phyloP scores from a whole-genome alignment of 2,329 filamentous ascomycete species.

The Amauroascus niger region DNA sequence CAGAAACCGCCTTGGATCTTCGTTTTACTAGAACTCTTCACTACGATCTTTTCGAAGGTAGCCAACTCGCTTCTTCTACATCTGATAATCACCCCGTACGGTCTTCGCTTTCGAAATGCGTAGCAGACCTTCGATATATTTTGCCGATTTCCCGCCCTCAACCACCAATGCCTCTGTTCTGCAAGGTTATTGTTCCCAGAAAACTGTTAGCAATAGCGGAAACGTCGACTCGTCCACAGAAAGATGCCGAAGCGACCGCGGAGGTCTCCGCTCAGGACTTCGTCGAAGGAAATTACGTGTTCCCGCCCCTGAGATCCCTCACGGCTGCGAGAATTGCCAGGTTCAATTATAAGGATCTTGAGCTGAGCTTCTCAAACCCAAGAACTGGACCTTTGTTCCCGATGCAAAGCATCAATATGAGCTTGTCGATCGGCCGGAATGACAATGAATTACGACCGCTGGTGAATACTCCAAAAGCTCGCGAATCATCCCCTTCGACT shows the following conservation, averaged over 20 bases:
- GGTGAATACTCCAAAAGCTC: background rate
- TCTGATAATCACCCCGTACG: slow-evolving; percentile 13
- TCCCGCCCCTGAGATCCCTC: slow-evolving; percentile 27
- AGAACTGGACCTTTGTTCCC: slow-evolving; percentile 28
- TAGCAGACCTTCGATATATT: slow-evolving; percentile 21
- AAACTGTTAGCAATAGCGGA: slow-evolving; percentile 15
- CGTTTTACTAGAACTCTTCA: slow-evolving; percentile 31
- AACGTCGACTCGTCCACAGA: background rate
- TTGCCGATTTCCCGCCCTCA: slow-evolving; percentile 8
- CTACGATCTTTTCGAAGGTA: slow-evolving; percentile 22
- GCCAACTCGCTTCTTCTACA: background rate
- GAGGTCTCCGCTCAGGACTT: slow-evolving; percentile 1
- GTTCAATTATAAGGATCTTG: slow-evolving; percentile 28
- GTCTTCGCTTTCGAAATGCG: slow-evolving; percentile 19
- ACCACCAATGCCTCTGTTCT: slow-evolving; percentile 26
- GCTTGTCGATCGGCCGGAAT: slow-evolving; percentile 22
- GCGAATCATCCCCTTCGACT: background rate
- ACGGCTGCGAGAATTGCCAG: slow-evolving; percentile 23
- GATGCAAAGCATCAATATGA: slow-evolving; percentile 25
- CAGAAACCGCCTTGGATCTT: slow-evolving; percentile 31
- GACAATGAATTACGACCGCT: slow-evolving; percentile 12
- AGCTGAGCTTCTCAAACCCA: slow-evolving; percentile 26
- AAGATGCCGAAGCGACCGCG: background rate
- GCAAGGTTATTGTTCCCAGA: slow-evolving; percentile 25
- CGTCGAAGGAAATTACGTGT: slow-evolving; percentile 28